A percentile compares a stretch with the other conserved stretches of the same genome.
phyloP scores from a whole-genome alignment of 192 early-diverging fungal genomes.

The Coemansia umbellata region DNA sequence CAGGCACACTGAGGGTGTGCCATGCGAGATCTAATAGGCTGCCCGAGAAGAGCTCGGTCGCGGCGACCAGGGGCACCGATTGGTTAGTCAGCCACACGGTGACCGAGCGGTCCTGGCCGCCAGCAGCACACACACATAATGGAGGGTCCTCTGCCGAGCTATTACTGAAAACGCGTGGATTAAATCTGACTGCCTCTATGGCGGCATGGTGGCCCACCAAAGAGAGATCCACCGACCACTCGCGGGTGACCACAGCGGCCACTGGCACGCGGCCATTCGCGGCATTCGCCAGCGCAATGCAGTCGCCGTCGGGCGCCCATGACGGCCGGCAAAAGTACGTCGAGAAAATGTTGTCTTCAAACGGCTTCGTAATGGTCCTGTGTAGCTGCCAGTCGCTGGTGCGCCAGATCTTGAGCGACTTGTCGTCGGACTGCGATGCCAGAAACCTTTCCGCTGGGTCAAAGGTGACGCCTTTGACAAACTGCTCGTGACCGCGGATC shows the following conservation, averaged over 20 bases:
- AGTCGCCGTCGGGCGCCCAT: constrained; percentile 97
- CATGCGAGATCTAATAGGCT: constrained; percentile 87
- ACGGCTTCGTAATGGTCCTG: constrained; percentile 67
- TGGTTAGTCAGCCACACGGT: constrained; percentile 85
- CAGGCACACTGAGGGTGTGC: constrained; percentile 57
- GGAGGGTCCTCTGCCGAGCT: no score
- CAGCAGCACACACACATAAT: constrained; percentile 81
- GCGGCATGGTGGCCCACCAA: constrained; percentile 87
- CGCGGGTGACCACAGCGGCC: constrained; percentile 74
- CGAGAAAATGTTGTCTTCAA: constrained; percentile 69
- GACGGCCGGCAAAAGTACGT: constrained; percentile 90
- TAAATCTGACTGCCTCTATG: constrained; percentile 88
- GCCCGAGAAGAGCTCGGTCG: constrained; percentile 72
- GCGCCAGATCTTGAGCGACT: constrained; percentile 79
- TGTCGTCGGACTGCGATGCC: constrained; percentile 92
- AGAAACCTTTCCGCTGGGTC: constrained; percentile 94
- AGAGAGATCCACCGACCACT: constrained; percentile 74
- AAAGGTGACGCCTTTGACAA: constrained; percentile 96
- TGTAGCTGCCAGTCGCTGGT: constrained; percentile 86
- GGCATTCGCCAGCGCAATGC: constrained; percentile 85
- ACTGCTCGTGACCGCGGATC: constrained; percentile 70
- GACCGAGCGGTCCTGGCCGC: constrained; percentile 84
- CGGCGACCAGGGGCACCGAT: constrained; percentile 64
- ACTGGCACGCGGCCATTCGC: constrained; percentile 74
- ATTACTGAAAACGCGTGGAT: constrained; percentile 68